Conservation (phyloP, 352 stramenopile genomes). For the Thalassiosira tumida region DNA sequence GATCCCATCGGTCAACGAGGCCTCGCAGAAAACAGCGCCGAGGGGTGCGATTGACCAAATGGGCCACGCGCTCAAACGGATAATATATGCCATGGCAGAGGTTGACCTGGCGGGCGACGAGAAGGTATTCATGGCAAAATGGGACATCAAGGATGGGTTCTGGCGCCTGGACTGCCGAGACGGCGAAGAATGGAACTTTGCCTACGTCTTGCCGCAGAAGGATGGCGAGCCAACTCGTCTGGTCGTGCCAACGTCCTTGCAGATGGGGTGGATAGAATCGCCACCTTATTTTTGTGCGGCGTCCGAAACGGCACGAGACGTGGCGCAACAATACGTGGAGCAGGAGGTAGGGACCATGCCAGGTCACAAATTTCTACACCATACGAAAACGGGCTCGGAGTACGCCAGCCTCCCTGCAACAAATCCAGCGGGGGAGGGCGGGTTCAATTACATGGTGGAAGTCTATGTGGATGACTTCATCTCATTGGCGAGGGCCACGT, state of each 20-base stretch:
- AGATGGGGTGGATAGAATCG: slow-evolving; percentile 73
- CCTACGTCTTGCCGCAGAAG: slow-evolving; percentile 38
- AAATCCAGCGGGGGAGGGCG: neutral
- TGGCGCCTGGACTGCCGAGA: slow-evolving; percentile 23
- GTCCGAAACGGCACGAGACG: slow-evolving; percentile 57
- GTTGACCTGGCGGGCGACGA: neutral
- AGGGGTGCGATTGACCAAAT: slow-evolving; percentile 50
- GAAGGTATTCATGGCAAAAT: slow-evolving; percentile 28
- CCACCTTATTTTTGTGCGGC: slow-evolving; percentile 63
- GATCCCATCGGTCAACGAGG: slow-evolving; percentile 36
- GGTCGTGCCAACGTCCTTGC: slow-evolving; percentile 61
- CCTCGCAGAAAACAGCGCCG: slow-evolving; percentile 17
- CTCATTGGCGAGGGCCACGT: neutral
- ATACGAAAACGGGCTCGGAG: neutral
- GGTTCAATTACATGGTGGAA: slow-evolving; percentile 24
- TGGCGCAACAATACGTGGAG: slow-evolving; percentile 35
- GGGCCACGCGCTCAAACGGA: slow-evolving; percentile 16
- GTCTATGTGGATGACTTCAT: slow-evolving; percentile 72
- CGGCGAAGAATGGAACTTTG: slow-evolving; percentile 58
- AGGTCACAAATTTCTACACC: slow-evolving; percentile 14
- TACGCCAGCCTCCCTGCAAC: neutral
- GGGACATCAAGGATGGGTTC: slow-evolving; percentile 60
- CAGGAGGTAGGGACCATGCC: slow-evolving; percentile 2
- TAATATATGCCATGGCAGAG: slow-evolving; percentile 44
- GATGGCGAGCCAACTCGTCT: slow-evolving; percentile 1